phyloP scores from a whole-genome alignment of 805 yeast species.

The Candida methanosorbosa region DNA sequence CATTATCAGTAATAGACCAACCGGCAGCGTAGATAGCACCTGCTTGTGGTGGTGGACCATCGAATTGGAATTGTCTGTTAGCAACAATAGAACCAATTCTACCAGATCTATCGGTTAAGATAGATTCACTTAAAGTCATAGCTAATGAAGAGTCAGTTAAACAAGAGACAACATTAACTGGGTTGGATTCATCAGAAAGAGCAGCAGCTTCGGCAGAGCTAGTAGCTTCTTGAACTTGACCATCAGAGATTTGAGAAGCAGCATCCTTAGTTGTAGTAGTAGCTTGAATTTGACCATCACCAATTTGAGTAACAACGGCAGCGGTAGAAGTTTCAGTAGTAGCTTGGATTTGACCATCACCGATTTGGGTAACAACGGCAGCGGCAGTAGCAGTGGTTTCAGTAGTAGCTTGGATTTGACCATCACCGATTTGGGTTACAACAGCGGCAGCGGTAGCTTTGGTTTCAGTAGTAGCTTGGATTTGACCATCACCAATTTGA shows the following conservation, averaged over 20 bases:
- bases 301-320: conserved; percentile 27
- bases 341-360: conserved; percentile 34
- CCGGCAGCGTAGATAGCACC: conserved; percentile 46
- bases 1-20: conserved; percentile 37
- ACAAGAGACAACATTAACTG: conserved; percentile 24
- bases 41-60: conserved; percentile 60
- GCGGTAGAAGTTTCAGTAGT: conserved; percentile 24
- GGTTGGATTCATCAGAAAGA: conserved; percentile 7
- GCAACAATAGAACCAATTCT: conserved; percentile 55
- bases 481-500: conserved; percentile 32
- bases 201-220: conserved; percentile 21
- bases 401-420: conserved; percentile 49
- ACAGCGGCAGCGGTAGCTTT: conserved; percentile 27
- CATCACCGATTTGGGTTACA: conserved; percentile 52
- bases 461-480: conserved; percentile 26
- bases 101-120: conserved; percentile 38
- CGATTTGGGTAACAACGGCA: conserved; percentile 32
- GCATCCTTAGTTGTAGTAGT: conserved; percentile 25
- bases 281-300: conserved; percentile 38
- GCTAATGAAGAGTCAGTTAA: conserved; percentile 29
- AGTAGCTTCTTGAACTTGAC: conserved; percentile 44
- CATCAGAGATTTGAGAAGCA: conserved; percentile 48
- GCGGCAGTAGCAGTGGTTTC: conserved; percentile 28
- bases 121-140: conserved; percentile 30
- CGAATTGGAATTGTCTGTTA: conserved; percentile 58